Evolutionary conservation across 2,329 filamentous ascomycete genomes (phyloP).

Genomic region (Gliomastix tumulicola): DNA sequence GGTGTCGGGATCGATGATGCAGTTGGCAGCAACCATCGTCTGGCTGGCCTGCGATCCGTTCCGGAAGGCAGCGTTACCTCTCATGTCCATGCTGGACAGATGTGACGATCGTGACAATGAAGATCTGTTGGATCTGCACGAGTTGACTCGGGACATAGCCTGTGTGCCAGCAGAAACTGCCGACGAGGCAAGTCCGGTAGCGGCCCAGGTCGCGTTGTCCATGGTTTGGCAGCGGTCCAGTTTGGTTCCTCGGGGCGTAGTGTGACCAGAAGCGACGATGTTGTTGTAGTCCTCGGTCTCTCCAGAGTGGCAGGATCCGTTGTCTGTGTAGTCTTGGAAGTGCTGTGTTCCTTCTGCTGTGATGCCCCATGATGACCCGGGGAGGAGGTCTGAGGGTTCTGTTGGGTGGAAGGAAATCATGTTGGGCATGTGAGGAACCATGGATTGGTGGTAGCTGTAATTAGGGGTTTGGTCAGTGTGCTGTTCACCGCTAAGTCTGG

Average conservation of each 20-base stretch:
- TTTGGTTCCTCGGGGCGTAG: slow-evolving; percentile 41
- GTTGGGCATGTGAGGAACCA: slow-evolving; percentile 40
- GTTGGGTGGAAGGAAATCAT: slow-evolving; percentile 54
- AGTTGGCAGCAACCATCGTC: slow-evolving; percentile 40
- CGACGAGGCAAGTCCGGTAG: slow-evolving; percentile 24
- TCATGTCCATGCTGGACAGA: slow-evolving; percentile 43
- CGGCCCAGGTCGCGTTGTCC: slow-evolving; percentile 44
- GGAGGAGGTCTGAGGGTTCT: slow-evolving; percentile 51
- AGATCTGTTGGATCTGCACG: slow-evolving; percentile 30
- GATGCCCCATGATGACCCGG: slow-evolving; percentile 47
- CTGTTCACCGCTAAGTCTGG: slow-evolving; percentile 39
- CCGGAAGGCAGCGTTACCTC: slow-evolving; percentile 41
- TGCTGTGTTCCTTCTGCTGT: slow-evolving; percentile 54
- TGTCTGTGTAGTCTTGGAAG: slow-evolving; percentile 46
- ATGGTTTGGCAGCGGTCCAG: slow-evolving; percentile 37
- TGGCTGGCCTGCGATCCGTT: slow-evolving; percentile 27
- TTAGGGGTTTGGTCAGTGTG: slow-evolving; percentile 53
- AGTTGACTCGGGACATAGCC: slow-evolving; percentile 30
- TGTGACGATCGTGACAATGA: slow-evolving; percentile 43
- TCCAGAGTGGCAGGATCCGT: slow-evolving; percentile 41
- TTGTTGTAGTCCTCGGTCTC: slow-evolving; percentile 50
- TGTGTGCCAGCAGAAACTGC: slow-evolving; percentile 23
- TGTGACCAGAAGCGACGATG: slow-evolving; percentile 46
- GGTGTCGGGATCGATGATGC: slow-evolving; percentile 41
- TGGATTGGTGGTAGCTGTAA: slow-evolving; percentile 46